These are phyloP conservation scores for Erigeron philadelphicus DNA, from an alignment of 140 eudicot species.

Conservation along the genomic window DNA sequence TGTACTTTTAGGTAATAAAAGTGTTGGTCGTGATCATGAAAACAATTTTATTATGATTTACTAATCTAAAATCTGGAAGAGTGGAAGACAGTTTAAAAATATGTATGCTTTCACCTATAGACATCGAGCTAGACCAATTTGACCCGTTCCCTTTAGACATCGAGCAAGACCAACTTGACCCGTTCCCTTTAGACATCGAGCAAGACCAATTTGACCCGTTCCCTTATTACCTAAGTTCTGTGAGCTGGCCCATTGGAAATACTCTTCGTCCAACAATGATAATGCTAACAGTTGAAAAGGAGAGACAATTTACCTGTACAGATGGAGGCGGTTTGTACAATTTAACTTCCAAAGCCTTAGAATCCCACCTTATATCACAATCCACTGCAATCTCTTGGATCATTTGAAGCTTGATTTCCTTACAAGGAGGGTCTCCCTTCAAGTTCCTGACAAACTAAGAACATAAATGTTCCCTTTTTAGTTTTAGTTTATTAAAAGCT, in stretches of 20 bases:
- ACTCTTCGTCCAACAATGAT: neutral
- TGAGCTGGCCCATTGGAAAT: neutral
- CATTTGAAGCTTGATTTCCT: slow-evolving; percentile 56
- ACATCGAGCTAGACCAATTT: neutral
- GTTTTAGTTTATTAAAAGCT: neutral
- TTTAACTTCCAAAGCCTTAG: slow-evolving; percentile 49
- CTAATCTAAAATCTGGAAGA: neutral
- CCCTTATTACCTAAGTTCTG: neutral
- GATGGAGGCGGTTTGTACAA: slow-evolving; percentile 41
- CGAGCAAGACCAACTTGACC: neutral
- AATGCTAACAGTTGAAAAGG: neutral
- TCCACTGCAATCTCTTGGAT: slow-evolving; percentile 66
- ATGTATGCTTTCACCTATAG: neutral
- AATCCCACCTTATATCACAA: slow-evolving; percentile 53
- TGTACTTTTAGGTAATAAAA: neutral
- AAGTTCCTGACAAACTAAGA: slow-evolving; percentile 56
- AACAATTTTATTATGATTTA: neutral
- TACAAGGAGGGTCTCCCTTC: slow-evolving; percentile 49
- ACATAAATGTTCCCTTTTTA: slow-evolving; percentile 17
- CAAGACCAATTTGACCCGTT: neutral
- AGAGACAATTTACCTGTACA: slow-evolving; percentile 37
- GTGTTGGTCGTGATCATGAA: neutral
- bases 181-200: neutral
- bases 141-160: slow-evolving; percentile 1
- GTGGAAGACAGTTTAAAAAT: neutral